Conservation (phyloP, 306 rosid genomes). For the Lithocarpus polystachyus region DNA sequence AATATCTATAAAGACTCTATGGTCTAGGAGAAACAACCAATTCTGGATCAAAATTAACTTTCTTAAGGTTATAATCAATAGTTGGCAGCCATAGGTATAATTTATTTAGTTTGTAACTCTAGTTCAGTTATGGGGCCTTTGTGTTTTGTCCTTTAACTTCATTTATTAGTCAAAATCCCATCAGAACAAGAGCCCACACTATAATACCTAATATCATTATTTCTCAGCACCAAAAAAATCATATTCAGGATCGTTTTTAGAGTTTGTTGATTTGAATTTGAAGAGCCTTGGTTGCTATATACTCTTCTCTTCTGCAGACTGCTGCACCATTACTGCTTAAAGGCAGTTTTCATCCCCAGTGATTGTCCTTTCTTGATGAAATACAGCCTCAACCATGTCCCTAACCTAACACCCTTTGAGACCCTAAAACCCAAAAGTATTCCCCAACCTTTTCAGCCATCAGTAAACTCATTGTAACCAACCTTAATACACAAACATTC, state of each 20-base stretch:
- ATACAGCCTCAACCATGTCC: neutral
- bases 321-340: neutral
- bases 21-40: neutral
- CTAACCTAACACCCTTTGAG: neutral
- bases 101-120: neutral
- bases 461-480: neutral
- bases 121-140: neutral
- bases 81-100: neutral
- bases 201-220: neutral
- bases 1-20: neutral
- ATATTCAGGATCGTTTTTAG: neutral
- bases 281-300: neutral
- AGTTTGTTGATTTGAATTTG: neutral
- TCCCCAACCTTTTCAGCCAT: neutral
- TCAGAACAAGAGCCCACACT: neutral
- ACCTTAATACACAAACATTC: neutral
- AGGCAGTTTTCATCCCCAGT: neutral
- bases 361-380: neutral
- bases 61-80: neutral
- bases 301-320: neutral
- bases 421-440: neutral
- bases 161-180: neutral
- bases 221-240: too few species aligned
- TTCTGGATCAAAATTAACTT: neutral
- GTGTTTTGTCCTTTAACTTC: neutral